Base-by-base conservation (phyloP, 805 yeast genomes). In the Saturnispora galanensis region DNA sequence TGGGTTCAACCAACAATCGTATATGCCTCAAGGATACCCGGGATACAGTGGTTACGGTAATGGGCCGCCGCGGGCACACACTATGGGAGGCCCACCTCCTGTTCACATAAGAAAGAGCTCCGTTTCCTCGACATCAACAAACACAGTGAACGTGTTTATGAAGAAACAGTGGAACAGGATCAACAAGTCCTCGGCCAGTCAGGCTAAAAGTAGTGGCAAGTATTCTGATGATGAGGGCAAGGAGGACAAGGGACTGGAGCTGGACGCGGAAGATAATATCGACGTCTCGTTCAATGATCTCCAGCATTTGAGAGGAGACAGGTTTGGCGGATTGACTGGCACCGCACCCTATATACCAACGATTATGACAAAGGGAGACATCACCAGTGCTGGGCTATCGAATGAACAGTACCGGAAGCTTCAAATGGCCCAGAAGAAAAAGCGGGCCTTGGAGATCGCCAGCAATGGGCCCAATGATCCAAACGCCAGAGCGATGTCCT, bases 321-420 rank as follows among this genome's bases (percentile, higher is more conserved):
- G 84, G 5, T 74, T 81, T 3, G 65, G 71, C 15, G 51, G 49
- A 5, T 48, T 63, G 36, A 41, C 57, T 35, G 86, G 81, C 50
- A 71, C 89, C 0, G 71, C 86, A 0, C 89, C 93, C 8, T 77
- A 81, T 50, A 83, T 84, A 34, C 94, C 94, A 6, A 82, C 87
- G 0, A 44, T 84, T 3, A 67, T 74, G 5, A 62, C 72, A 0
- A 49, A 54, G 51, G 49, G 59, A 47, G 53, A 58, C 39, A 48
- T 60, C 16, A 56, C 54, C 3, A 52, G 60, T 26, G 11, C 6
- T 3, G 66, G 63, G 39, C 56, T 67, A 52, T 70, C 70, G 42
- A 80, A 74, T 52, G 67, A 76, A 6, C 80, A 80, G 50, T 84
- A 84, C 57, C 67, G 94, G 52, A 83, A 82, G 52, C 80, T 74